Conservation (phyloP, 2,329 filamentous ascomycete species). For the Ceratocystis papillata region DNA sequence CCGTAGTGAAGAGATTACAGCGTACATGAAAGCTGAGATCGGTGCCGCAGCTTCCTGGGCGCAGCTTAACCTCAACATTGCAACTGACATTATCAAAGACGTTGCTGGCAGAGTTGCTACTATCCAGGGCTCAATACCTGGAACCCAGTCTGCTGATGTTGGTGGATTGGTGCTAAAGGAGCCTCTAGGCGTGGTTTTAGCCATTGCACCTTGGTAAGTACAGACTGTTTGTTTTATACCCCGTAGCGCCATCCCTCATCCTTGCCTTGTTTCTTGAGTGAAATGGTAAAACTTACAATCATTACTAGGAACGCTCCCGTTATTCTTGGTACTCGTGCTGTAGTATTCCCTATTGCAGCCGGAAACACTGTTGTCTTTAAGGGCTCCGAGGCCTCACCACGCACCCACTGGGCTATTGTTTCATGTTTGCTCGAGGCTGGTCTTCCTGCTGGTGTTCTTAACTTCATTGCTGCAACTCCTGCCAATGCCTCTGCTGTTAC, state of each 20-base stretch:
- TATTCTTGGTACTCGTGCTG: conserved; percentile 43
- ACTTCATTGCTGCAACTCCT: conserved; percentile 56
- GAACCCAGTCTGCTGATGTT: conserved; percentile 29
- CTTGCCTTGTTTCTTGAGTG: neutral
- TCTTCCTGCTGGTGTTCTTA: conserved; percentile 62
- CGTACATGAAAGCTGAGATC: conserved; percentile 47
- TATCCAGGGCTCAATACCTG: conserved; percentile 34
- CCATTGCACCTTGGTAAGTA: conserved; percentile 67
- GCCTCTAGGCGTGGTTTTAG: conserved; percentile 67
- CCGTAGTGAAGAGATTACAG: conserved; percentile 48
- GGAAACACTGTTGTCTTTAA: conserved; percentile 72
- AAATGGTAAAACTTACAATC: neutral
- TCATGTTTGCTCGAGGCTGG: conserved; percentile 61
- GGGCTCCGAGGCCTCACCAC: conserved; percentile 56
- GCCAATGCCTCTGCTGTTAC: conserved; percentile 59
- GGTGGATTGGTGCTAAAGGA: conserved; percentile 58
- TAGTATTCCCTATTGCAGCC: conserved; percentile 57
- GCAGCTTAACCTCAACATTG: conserved; percentile 33
- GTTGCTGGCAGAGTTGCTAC: conserved; percentile 36
- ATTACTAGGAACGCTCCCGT: conserved; percentile 45
- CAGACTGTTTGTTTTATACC: too few species aligned
- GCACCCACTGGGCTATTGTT: conserved; percentile 51
- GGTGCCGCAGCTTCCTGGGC: conserved; percentile 34
- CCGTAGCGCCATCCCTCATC: neutral
- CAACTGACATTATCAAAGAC: conserved; percentile 36